Base-by-base conservation (phyloP, 768 basidiomycete species). In the Crassisporium funariophilum region DNA sequence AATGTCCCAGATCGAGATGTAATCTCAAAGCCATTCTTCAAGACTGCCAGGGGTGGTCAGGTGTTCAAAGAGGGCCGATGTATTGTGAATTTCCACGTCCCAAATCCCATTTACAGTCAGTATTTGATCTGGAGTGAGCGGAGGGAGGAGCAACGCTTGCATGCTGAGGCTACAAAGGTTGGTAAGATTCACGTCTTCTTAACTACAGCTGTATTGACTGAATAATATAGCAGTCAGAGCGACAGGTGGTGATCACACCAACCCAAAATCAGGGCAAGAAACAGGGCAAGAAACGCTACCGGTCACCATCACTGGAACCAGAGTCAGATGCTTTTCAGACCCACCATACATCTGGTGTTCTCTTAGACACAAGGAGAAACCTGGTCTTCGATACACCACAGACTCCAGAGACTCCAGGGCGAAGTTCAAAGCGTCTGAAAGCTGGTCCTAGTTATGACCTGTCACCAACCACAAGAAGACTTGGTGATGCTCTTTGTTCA, bases 1-100 rank as follows among this genome's bases (percentile, higher is more conserved):
- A 46, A 24, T 8, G 2, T 27, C 10, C 53, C 56, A 3, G 58
- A 57, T 23, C 19, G 48, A 5, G 53, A 60, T 44, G 46, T 34
- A 7, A 55, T 60, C n/a, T 25, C 56, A 2, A 20, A 24, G 3
- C 25, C 31, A 16, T 51, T 53, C 41, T 53, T 45, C 35, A 41
- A 31, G 19, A n/a, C 24, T 29, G 44, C 37, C 22, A 44, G 17
- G 15, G 21, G 35, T 10, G 21, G 0, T 8, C 29, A 15, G 34
- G 37, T 13, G 33, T 45, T 31, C 54, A 55, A 46, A 35, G 45
- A 12, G 0, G 47, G 41, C 19, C 42, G 41, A 10, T 15, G 17
- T 20, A 5, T 45, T 11, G 35, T 45, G 8, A 12, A 35, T 2
- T 45, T 45, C 16, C 44, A 45, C 24, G 8, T 45, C 16, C 44